These are phyloP conservation scores for Lathyrus sativus DNA, from an alignment of 306 rosid genomes.

Conservation along the genomic window DNA sequence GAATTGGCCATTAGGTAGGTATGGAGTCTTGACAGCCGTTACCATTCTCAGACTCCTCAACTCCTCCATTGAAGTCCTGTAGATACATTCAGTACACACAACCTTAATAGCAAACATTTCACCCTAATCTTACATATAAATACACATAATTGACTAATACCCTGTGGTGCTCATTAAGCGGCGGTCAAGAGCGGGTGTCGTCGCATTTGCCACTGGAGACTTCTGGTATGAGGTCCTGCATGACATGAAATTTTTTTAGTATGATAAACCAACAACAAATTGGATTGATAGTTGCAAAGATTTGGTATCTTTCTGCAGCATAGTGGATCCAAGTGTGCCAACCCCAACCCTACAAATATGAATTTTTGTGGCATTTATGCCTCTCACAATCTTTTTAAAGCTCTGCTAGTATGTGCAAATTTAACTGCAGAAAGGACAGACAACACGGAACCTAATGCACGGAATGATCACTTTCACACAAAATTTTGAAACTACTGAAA, in stretches of 20 bases:
- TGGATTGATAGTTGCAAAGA: no score
- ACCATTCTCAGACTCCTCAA: conserved; percentile 67
- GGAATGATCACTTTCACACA: no score
- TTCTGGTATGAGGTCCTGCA: conserved; percentile 56
- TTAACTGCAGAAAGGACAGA: no score
- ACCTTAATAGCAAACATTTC: not conserved
- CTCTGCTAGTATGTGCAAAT: no score
- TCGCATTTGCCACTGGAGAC: conserved; percentile 55
- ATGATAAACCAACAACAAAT: conserved; percentile 29
- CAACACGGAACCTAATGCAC: no score
- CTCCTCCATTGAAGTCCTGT: conserved; percentile 72
- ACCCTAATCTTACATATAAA: no score
- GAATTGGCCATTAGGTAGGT: conserved; percentile 74
- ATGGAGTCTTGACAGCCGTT: conserved; percentile 91
- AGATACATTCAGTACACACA: conserved; percentile 13
- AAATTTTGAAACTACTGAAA: no score
- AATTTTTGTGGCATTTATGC: not conserved
- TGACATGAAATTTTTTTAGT: conserved; percentile 15
- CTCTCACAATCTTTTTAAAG: no score
- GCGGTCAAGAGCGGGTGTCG: conserved; percentile 49
- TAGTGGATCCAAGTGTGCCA: not conserved
- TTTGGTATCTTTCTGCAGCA: not conserved
- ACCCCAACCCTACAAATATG: not conserved
- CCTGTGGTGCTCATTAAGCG: conserved; percentile 70
- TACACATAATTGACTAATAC: not conserved